phyloP scores from a whole-genome alignment of 192 early-diverging fungal species.

The Backusella macrospora region DNA sequence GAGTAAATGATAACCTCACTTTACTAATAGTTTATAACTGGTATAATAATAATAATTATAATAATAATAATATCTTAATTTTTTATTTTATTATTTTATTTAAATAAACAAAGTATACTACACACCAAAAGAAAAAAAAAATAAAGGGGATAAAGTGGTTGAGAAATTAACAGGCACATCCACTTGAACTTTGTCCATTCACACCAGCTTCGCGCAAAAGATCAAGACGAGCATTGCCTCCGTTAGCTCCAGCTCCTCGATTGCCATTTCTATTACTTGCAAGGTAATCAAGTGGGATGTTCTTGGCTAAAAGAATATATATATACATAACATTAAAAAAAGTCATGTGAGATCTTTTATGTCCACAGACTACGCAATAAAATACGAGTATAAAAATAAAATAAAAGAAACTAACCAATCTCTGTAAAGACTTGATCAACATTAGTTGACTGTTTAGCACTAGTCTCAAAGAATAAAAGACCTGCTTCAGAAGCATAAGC shows the following conservation, averaged over 20 bases:
- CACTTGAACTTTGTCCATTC: conserved; percentile 13
- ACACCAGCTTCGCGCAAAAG: conserved; percentile 19
- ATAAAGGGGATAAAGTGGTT: not conserved
- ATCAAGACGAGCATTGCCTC: conserved; percentile 12
- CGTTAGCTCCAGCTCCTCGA: not conserved
- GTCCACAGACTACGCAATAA: not conserved
- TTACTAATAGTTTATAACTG: too few species aligned
- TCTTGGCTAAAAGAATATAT: conserved; percentile 23
- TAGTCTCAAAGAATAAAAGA: conserved; percentile 91
- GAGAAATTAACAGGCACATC: conserved; percentile 25
- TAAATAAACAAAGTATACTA: too few species aligned
- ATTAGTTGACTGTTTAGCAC: conserved; percentile 87
- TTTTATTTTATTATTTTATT: not conserved
- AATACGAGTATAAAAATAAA: not conserved
- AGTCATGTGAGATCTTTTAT: conserved; percentile 3
- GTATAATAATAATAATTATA: not conserved
- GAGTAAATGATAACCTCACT: too few species aligned
- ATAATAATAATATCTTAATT: not conserved
- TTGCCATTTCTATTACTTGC: conserved; percentile 9
- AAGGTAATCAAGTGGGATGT: conserved; percentile 21
- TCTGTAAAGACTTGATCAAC: conserved; percentile 93
- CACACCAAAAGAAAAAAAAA: conserved; percentile 2
- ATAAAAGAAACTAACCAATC: conserved; percentile 48
- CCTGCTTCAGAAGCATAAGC: conserved; percentile 67
- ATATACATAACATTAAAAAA: too few species aligned